Base-by-base conservation (phyloP, 352 stramenopile genomes). In the Lagenidium sp. region DNA sequence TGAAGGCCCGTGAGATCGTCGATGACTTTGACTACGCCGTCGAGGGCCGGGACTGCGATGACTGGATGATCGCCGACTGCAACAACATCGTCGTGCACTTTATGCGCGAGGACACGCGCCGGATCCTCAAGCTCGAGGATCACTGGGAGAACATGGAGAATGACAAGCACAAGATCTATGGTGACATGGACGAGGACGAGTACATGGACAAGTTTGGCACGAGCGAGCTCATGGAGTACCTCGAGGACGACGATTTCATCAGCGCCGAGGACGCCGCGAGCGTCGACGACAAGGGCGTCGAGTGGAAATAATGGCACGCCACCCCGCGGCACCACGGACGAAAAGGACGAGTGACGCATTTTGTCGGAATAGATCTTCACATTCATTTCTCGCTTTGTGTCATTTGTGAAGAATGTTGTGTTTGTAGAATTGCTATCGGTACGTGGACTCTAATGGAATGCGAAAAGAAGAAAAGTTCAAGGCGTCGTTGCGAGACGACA, bases 1-100 rank as follows among this genome's bases (percentile, higher is more conserved):
- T 95, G 68, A 85, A 83, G 44, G 77, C 60, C 13, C 52, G 82
- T 7, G 32, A 72, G 2, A 38, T 89, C 12, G 47, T 72, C 11
- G 75, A 91, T 48, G 72, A 88, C 19, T 88, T 91, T 41, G 72
- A 82, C 41, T 91, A 91, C 51, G 47, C 47, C 16, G 84, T 93
- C 26, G 84, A 95, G 65, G 84, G 84, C 10, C 79, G 83, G 32
- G 80, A 95, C 49, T 91, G 78, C 39, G 84, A 95, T 54, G 84
- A 95, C 68, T 95, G 84, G 84, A 95, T 95, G 82, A 94, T 95
- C 50, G 81, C 85, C 22, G 84, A 95, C 53, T 91, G 82, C 63
- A 87, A 85, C 49, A 94, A 82, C 53, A 75, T 95, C 42, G 84
- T 95, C 23, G 79, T 95, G 49, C 84, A 95, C 38, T 77, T 94